Evolutionary conservation across 2,329 filamentous ascomycete genomes (phyloP).

Genomic region (Graphium sp.): DNA sequence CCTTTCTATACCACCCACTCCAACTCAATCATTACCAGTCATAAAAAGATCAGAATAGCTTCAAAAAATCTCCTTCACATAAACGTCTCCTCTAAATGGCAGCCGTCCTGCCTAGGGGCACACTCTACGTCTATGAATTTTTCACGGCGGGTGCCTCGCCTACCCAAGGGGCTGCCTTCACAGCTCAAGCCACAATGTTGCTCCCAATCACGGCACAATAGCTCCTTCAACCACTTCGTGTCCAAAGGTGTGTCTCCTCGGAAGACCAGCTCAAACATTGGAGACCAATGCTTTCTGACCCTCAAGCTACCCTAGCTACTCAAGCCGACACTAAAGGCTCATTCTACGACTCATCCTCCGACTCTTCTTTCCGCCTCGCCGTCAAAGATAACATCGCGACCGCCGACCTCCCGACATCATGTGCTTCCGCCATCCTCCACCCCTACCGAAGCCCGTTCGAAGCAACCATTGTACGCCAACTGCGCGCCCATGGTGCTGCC

Average conservation of each 20-base stretch:
- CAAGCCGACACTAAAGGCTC: not conserved
- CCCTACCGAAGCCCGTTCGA: constrained; percentile 61
- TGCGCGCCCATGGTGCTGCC: constrained; percentile 44
- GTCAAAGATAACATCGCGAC: constrained; percentile 70
- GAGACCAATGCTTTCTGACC: constrained; percentile 1
- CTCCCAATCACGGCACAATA: constrained; percentile 1
- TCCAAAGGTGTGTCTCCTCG: not conserved
- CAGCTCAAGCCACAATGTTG: too few species aligned
- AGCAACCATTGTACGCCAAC: constrained; percentile 59
- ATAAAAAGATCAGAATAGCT: too few species aligned
- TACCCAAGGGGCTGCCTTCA: too few species aligned
- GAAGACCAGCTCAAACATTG: constrained; percentile 3
- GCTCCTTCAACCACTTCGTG: constrained; percentile 4
- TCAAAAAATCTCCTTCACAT: too few species aligned
- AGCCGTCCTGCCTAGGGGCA: too few species aligned
- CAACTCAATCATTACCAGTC: too few species aligned
- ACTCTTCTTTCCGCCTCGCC: constrained; percentile 29
- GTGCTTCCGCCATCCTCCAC: constrained; percentile 60
- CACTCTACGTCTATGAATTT: too few species aligned
- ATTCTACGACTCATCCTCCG: not conserved
- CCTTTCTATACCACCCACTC: too few species aligned
- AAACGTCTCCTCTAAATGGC: too few species aligned
- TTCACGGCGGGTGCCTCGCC: too few species aligned
- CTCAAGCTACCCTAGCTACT: not conserved
- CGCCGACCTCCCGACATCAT: constrained; percentile 54